Percentiles rank a stretch among this genome's conserved stretches.
phyloP scores from a whole-genome alignment of 2,329 filamentous ascomycete species.

The Penicillium sp. region DNA sequence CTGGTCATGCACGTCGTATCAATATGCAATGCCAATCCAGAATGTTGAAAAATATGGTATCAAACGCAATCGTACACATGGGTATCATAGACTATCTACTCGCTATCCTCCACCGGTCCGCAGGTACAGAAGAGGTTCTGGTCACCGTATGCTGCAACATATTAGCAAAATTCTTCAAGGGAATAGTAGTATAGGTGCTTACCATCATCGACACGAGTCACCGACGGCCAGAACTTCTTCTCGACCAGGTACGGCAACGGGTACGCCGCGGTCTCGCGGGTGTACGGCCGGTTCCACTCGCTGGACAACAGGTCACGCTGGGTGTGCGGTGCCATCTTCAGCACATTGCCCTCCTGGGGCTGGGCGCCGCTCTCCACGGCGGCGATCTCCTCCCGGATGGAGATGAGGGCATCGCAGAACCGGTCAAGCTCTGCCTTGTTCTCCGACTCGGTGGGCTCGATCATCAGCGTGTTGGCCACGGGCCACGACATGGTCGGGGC shows the following conservation, averaged over 20 bases:
- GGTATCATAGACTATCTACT: constrained; percentile 34
- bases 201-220: constrained; percentile 80
- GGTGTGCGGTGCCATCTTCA: constrained; percentile 83
- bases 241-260: constrained; percentile 71
- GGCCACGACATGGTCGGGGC: constrained; percentile 96
- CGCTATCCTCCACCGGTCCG: constrained; percentile 62
- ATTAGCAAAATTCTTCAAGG: too few species aligned
- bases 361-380: constrained; percentile 71
- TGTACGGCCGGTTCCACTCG: constrained; percentile 77
- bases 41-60: too few species aligned
- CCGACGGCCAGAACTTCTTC: constrained; percentile 96
- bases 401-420: constrained; percentile 81
- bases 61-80: too few species aligned
- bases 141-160: constrained; percentile 84
- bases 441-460: constrained; percentile 92
- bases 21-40: too few species aligned
- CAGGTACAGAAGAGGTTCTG: constrained; percentile 92
- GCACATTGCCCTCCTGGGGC: constrained; percentile 67
- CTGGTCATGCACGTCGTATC: background rate
- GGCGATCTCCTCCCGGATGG: constrained; percentile 74
- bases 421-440: constrained; percentile 85
- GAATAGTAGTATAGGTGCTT: too few species aligned
- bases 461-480: constrained; percentile 91
- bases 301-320: constrained; percentile 66
- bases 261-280: constrained; percentile 74